Base-by-base conservation (phyloP, 495 filamentous ascomycete species). In the Penicillium odoratum region DNA sequence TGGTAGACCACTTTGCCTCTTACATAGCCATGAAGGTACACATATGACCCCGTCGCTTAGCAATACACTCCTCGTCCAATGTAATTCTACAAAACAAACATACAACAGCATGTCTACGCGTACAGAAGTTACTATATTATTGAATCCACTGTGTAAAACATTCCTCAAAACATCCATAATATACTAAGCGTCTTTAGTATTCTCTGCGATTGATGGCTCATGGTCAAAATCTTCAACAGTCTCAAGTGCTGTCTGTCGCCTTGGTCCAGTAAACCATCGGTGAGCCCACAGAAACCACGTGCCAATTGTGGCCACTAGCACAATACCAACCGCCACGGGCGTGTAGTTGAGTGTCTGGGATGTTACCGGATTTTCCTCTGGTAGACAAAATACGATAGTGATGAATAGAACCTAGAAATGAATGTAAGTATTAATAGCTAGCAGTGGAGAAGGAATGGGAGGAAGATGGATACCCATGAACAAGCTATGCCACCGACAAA, bases 211-310 rank as follows among this genome's bases (percentile, higher is more conserved):
- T 44, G 40, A 44, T 4, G 11, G 13, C 40, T 44, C 16, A 44
- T 44, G 18, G 2, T 44, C 40, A 18, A 44, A 18, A n/a, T 16
- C 40, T 15, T 44, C 40, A n/a, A 44, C 40, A 6, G 9, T 44
- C 40, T 44, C 40, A 44, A 44, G 13, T 2, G 15, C 40, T 6
- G 40, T 44, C 40, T 44, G 40, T 1, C 40, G 44, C 44, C 44
- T 46, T 13, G 21, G 44, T 26, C 44, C 18, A 28, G 44, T 26
- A 46, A 46, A 46, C 44, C 44, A 28, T 26, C 44, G 44, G 21
- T 46, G 18, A 26, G 21, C 44, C 44, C 40, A 44, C 11, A 44
- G 40, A 44, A 44, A 44, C 40, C 40, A 44, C 40, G 40, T 44
- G 3, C 40, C 40, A 21, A 44, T 4, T 44, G 40, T 44, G 15